Conservation (phyloP, 2,329 filamentous ascomycete genomes). For the Pseudogymnoascus pannorum region DNA sequence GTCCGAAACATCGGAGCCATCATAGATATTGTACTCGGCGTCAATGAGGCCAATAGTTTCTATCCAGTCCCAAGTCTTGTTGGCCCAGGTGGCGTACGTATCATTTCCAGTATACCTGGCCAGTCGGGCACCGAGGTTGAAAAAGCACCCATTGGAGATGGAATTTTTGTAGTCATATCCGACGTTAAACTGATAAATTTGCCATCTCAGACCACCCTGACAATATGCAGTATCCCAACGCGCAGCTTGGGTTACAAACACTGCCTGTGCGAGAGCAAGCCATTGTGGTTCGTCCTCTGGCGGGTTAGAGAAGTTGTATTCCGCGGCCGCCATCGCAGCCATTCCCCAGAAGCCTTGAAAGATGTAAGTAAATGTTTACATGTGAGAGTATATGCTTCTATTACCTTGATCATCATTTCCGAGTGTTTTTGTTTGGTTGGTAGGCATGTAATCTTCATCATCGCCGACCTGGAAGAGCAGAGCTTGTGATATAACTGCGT, state of each 20-base stretch:
- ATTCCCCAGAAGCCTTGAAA: slow-evolving; percentile 69
- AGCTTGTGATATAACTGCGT: slow-evolving; percentile 44
- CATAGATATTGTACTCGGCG: slow-evolving; percentile 46
- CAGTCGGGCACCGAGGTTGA: slow-evolving; percentile 62
- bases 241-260: slow-evolving; percentile 68
- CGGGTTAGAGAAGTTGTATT: slow-evolving; percentile 67
- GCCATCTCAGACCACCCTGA: slow-evolving; percentile 73
- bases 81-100: slow-evolving; percentile 72
- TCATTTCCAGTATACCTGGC: slow-evolving; percentile 71
- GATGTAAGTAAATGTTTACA: neutral
- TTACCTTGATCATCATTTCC: slow-evolving; percentile 30
- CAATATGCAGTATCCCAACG: slow-evolving; percentile 65
- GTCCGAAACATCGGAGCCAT: slow-evolving; percentile 40
- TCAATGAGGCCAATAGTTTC: slow-evolving; percentile 50
- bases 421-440: slow-evolving; percentile 33
- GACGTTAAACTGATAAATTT: slow-evolving; percentile 70
- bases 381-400: neutral
- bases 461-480: slow-evolving; percentile 52
- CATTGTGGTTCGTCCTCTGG: slow-evolving; percentile 57
- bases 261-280: slow-evolving; percentile 70
- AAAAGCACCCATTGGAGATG: slow-evolving; percentile 63
- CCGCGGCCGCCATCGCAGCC: slow-evolving; percentile 70
- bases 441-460: slow-evolving; percentile 51
- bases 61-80: slow-evolving; percentile 63
- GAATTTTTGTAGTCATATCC: slow-evolving; percentile 58